Base-by-base conservation (phyloP, 352 stramenopile species). In the Phytophthora macrochlamydospora region DNA sequence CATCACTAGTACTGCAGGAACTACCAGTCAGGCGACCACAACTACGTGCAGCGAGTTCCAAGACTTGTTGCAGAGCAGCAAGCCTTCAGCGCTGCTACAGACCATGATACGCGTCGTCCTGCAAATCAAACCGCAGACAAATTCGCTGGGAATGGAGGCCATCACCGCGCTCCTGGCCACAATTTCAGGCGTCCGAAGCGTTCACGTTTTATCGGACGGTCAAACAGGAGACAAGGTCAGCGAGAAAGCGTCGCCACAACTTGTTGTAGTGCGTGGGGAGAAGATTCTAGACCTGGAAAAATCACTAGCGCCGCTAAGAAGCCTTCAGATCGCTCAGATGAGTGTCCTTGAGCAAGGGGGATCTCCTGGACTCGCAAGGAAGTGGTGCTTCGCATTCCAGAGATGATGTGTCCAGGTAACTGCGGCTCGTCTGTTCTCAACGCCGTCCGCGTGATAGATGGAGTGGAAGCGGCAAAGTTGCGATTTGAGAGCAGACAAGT, bases 321-420 rank as follows among this genome's bases (percentile, higher is more conserved):
- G 37, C 3, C 57, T 79, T 8, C 33, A 74, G 4, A n/a, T 89
- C 54, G 56, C 71, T 6, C 54, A 71, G 2, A 69, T 78, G 11
- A 42, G 61, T 40, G 46, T 91, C 6, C 48, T 87, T 12, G 72
- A 85, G 32, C 62, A 76, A n/a, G 68, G 59, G 7, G 69, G 24
- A 70, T 76, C 37, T 29, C 50, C 8, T 93, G 85, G 85, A 66
- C 71, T 11, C 65, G 61, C 37, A 90, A 90, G 63, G 79, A 93
- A 65, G 69, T 93, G 37, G 80, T 90, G 30, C 53, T 95, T 9
- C 63, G 68, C 18, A 79, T 95, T 9, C 66, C 76, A 30, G 87
- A 88, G 24, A 95, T 95, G 82, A 95, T 95, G 85, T 95, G 87
- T 54, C 73, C 82, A 13, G 75, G 71, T 38, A 93, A 92, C 48